phyloP scores from a whole-genome alignment of 2,329 filamentous ascomycete genomes.

The Nannizzia gypsea region DNA sequence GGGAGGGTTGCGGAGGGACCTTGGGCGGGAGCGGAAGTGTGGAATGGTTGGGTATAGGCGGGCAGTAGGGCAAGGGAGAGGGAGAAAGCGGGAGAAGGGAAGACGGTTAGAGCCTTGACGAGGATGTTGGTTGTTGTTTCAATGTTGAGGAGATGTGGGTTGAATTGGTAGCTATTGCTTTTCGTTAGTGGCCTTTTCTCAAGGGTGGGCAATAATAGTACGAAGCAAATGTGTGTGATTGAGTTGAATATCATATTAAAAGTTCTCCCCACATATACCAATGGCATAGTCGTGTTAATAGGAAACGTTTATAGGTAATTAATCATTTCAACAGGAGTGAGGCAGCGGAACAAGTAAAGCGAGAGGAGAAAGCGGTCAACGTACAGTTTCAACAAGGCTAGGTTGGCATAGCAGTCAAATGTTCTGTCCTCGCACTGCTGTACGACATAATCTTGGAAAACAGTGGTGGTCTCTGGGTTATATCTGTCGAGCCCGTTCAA shows the following conservation, averaged over 20 bases:
- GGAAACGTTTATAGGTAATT: slow-evolving; percentile 57
- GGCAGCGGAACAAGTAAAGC: not conserved
- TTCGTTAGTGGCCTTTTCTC: not conserved
- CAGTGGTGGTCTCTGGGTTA: slow-evolving; percentile 88
- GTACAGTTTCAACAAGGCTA: slow-evolving; percentile 94
- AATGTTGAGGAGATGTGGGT: slow-evolving; percentile 92
- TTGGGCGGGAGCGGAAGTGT: slow-evolving; percentile 37
- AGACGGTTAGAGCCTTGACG: slow-evolving; percentile 93
- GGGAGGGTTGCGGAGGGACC: slow-evolving; percentile 38
- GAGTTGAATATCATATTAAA: slow-evolving; percentile 4
- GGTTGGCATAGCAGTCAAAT: slow-evolving; percentile 92
- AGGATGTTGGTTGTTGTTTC: slow-evolving; percentile 98
- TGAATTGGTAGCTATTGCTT: slow-evolving; percentile 84
- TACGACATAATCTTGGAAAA: slow-evolving; percentile 88
- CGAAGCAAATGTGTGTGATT: too few species aligned
- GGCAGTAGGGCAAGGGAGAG: slow-evolving; percentile 90
- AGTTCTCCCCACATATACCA: not conserved
- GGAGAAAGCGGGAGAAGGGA: slow-evolving; percentile 89
- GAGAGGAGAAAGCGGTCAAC: slow-evolving; percentile 15
- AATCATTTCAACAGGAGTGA: not conserved
- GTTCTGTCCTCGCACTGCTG: slow-evolving; percentile 92
- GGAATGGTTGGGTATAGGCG: slow-evolving; percentile 59
- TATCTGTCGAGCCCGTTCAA: slow-evolving; percentile 97
- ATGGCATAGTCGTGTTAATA: slow-evolving; percentile 52
- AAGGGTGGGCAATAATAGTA: not conserved